Base-by-base conservation (phyloP, 2,329 filamentous ascomycete genomes). In the Sporothrix euskadiensis region DNA sequence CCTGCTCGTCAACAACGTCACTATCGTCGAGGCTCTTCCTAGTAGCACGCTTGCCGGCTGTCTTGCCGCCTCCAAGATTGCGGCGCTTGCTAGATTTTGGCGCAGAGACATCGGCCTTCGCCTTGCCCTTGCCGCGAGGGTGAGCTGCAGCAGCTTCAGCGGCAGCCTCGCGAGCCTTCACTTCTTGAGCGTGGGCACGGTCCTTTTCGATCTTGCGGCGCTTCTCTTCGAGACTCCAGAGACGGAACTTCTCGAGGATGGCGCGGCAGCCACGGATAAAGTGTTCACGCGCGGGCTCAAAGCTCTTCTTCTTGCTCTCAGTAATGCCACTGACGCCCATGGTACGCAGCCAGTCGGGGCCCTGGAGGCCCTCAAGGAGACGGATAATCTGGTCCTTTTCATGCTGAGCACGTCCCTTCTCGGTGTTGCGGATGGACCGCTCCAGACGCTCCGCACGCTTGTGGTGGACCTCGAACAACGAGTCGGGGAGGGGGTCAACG, bases 191-290 rank as follows among this genome's bases (percentile, higher is more conserved):
- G 30, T 84, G 80, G 3, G 86, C 87, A 66, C 90, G 90, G 74
- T 95, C 93, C 78, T 90, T 93, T 78, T 94, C 91, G 2, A 89
- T 83, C 81, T 94, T 94, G 74, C 93, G 86, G 59, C 91, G 89
- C 83, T 94, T 97, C 81, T 99, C 96, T 80, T 97, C 93, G 75
- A 94, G 88, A 75, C 91, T 94, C 94, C 94, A 98, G 72, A 88
- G 85, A 69, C 90, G 88, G 80, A 98, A 98, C 80, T 98, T 98
- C 75, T 93, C 90, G 26, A 98, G 86, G 41, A 98, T 90, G 0
- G 87, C 87, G 75, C 93, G 87, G 73, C 97, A 94, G 75, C 97
- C 94, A 73, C 87, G 88, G 78, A 98, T 91, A 80, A 98, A 97
- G 80, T 95, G 90, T 74, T 91, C 87, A 39, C 96, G 89, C 75